Base-by-base conservation (phyloP, 2,329 filamentous ascomycete genomes). In the Fusarium acutatum region DNA sequence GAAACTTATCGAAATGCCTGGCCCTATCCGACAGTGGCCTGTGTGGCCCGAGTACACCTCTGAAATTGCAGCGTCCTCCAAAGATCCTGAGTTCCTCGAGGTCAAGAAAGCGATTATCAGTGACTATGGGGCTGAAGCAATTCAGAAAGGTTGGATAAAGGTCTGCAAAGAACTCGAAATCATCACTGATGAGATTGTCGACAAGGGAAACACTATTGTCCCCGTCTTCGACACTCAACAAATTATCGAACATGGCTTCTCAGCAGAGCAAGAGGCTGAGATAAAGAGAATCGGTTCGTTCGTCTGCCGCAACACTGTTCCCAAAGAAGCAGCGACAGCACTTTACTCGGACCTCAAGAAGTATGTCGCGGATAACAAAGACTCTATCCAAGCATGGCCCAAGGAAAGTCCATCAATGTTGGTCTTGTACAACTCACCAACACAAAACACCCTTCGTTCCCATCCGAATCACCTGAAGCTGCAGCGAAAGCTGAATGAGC, bases 361-460 rank as follows among this genome's bases (percentile, higher is more conserved):
- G 1, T 63, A 57, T 9, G 52, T 63, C 5, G 20, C 41, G 56
- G 72, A n/a, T 64, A 49, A n/a, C 28, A 54, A 47, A 24, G n/a
- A 17, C 12, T 50, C 41, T 20, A 66, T 66, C 7, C 37, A 44
- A 37, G 63, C 47, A 15, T 66, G 63, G 63, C 63, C 63, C 6
- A 35, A 60, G 10, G 63, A 66, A 15, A 66, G 57, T 10, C 63
- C 58, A 5, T 66, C 59, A 10, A 66, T 66, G 46, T n/a, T 66
- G 6, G 34, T 57, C 10, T 13, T 63, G 11, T 63, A 63, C 34
- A 57, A 32, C 34, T 63, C 60, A 2, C 37, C 38, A 13, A 34
- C 50, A 3, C 60, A 63, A 44, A 56, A 57, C 7, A 18, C n/a
- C 2, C 26, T 57, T 17, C 60, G 60, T 3, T 57, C 60, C 3